Evolutionary conservation across 768 basidiomycete species (phyloP), one percentile per base, ranked within the genome.

Genomic region (Tricholoma saponaceum): DNA sequence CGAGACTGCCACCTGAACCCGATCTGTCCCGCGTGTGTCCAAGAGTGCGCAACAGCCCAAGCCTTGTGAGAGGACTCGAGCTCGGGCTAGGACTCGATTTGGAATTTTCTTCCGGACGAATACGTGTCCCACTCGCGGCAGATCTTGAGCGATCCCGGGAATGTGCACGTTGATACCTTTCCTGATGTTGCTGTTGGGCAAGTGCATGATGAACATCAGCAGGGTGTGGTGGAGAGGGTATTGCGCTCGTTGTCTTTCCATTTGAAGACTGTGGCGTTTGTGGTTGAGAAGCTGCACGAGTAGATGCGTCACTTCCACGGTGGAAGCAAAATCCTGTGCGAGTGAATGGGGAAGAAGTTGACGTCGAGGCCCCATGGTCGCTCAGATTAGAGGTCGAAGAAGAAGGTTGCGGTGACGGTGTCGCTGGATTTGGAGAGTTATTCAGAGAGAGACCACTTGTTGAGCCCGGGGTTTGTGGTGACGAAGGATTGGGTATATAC

Each of bases 141-240:
- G 69, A 69, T 50, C 68, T 66, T n/a, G 71, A 72, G 28, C 73
- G 72, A 61, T 74, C 71, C 37, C 73, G 71, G 25, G 61, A 60
- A 47, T 59, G 64, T 52, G 32, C 56, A 55, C 67, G 51, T 37
- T 66, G 71, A 35, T 70, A 66, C n/a, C 52, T 55, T 33, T 60
- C 56, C 43, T 68, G 66, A 51, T 70, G 70, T 28, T 71, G 67
- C 26, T 71, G 68, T 22, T 75, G 73, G 0, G 76, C 71, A 44
- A 83, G 62, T 4, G 73, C 72, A 51, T 71, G 76, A 57, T 84
- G 82, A 3, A 80, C 65, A 52, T 84, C 84, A 39, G 79, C 71
- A 9, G 65, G 26, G 26, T 61, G 65, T 49, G 66, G 64, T 44
- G 69, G 64, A 20, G 70, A 68, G 22, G 62, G 65, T 20, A 69